Evolutionary conservation across 169 alveolate genomes (phyloP).

Genomic region (Cryptosporidium canis): DNA sequence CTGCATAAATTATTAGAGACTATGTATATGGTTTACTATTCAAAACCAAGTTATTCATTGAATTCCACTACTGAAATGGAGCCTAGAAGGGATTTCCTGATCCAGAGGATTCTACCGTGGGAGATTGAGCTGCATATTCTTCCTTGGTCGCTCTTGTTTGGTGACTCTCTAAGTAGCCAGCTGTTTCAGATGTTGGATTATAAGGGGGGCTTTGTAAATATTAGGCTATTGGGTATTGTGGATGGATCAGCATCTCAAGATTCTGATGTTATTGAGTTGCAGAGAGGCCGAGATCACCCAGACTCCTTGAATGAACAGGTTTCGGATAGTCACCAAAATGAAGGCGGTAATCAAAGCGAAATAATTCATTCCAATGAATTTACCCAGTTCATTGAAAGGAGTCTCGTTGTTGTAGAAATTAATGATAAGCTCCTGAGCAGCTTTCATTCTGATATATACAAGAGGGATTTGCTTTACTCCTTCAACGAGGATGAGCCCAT

Average conservation of each 20-base stretch:
- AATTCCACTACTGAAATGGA: background rate
- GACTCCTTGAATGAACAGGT: background rate
- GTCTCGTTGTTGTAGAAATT: background rate
- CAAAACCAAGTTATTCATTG: constrained; percentile 10
- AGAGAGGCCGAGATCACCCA: background rate
- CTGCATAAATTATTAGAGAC: constrained; percentile 10
- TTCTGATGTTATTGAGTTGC: background rate
- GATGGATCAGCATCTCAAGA: background rate
- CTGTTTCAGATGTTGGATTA: constrained; percentile 13
- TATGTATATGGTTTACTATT: constrained; percentile 23
- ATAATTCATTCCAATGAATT: background rate
- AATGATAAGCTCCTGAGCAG: background rate
- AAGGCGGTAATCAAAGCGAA: background rate
- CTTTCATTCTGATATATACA: background rate
- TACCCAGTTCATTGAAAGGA: too few species aligned
- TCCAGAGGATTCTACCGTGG: constrained; percentile 43
- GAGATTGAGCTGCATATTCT: background rate
- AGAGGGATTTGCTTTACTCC: background rate
- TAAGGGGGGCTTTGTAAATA: background rate
- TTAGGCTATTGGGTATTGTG: background rate
- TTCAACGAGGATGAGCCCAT: too few species aligned
- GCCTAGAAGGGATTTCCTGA: background rate
- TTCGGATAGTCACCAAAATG: background rate
- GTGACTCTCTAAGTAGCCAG: background rate
- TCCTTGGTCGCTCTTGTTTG: constrained; percentile 55